Evolutionary conservation across 371 early-diverging fungal species (phyloP), one percentile per base, ranked within the genome.

Genomic region (Syncephalis plumigaleata): DNA sequence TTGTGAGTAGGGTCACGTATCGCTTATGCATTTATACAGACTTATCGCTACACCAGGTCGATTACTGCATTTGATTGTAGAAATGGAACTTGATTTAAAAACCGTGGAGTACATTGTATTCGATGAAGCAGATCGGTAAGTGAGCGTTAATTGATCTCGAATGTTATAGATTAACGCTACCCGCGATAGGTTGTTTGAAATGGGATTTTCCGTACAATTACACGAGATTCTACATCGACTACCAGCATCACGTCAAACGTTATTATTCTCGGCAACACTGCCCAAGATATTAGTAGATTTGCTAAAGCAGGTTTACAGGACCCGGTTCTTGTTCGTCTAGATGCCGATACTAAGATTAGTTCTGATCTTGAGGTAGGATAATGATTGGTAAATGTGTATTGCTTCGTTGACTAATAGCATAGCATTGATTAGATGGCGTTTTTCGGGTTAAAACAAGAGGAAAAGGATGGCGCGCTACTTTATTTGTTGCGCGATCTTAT

Each of bases 21-120:
- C n/a, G n/a, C n/a, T n/a, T n/a, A n/a, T n/a, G n/a, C n/a, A n/a
- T n/a, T n/a, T n/a, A n/a, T n/a, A n/a, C n/a, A 71, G 76, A 49
- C 63, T 99, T 47, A 79, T 98, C 50, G 98, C 95, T 3, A 99
- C 99, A 0, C 98, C 98, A 2, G 98, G 98, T 57, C 87, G 99
- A 61, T 64, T 98, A 44, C 68, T 90, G 55, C 92, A 98, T 64
- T 74, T 97, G 65, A 70, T 88, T n/a, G 81, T 91, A 2, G 98
- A 96, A 65, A 92, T 88, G 79, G 81, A 84, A 42, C 57, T 91
- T 47, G 87, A 84, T 54, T 55, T 95, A 43, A 72, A 77, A 50
- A 79, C 83, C 3, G 78, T 98, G 36, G 87, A 93, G 63, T 93
- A 90, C 55, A 72, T 99, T 51, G 96, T 98, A 0, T 90, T 98